Evolutionary conservation across 1,139 yeast genomes (phyloP).

Genomic region (Meyerozyma guilliermondii): DNA sequence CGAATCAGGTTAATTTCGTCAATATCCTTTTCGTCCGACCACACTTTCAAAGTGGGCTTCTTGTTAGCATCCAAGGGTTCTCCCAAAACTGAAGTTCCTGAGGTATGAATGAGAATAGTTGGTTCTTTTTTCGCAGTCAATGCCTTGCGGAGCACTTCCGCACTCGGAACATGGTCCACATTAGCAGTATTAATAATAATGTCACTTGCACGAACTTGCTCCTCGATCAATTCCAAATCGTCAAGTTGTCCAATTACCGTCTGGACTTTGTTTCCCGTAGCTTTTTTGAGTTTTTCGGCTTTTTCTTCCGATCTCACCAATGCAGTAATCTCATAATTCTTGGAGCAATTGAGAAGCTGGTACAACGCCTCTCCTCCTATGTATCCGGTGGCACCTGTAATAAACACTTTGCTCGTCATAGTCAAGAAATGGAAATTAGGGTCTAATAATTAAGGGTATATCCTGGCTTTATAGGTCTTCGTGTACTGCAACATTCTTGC

Average conservation of each 20-base stretch:
- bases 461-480: no score
- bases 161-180: slow-evolving; percentile 29
- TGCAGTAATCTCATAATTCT: slow-evolving; percentile 16
- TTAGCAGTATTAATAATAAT: slow-evolving; percentile 34
- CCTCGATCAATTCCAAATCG: slow-evolving; percentile 15
- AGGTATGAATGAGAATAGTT: slow-evolving; percentile 32
- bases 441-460: no score
- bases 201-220: slow-evolving; percentile 19
- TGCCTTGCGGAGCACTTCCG: slow-evolving; percentile 17
- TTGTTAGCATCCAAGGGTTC: slow-evolving; percentile 20
- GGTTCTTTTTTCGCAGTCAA: slow-evolving; percentile 13
- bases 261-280: slow-evolving; percentile 14
- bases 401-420: slow-evolving; percentile 10
- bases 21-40: slow-evolving; percentile 25
- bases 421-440: background rate
- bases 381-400: slow-evolving; percentile 33
- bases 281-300: slow-evolving; percentile 15
- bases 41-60: slow-evolving; percentile 18
- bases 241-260: slow-evolving; percentile 21
- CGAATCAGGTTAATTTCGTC: slow-evolving; percentile 26
- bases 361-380: slow-evolving; percentile 28
- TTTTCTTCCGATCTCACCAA: slow-evolving; percentile 23
- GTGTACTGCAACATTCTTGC: background rate
- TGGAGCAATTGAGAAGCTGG: slow-evolving; percentile 16
- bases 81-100: slow-evolving; percentile 32